Evolutionary conservation across 192 early-diverging fungal genomes (phyloP).

Genomic region (Coemansia javaensis): DNA sequence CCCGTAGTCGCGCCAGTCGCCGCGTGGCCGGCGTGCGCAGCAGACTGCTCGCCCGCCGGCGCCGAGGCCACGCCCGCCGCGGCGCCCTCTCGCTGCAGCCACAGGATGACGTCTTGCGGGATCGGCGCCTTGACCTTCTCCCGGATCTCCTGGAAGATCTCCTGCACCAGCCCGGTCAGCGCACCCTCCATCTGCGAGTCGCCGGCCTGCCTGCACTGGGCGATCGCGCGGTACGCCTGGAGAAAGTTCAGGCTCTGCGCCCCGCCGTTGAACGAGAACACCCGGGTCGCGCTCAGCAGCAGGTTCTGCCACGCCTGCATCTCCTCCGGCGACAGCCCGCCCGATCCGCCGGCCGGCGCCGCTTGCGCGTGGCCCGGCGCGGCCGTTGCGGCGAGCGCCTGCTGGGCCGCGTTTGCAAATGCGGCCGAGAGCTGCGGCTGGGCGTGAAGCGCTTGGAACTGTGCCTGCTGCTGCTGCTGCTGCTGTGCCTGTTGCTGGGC

Average conservation of each 20-base stretch:
- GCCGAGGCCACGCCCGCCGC: background rate
- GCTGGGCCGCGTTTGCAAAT: conserved; percentile 14
- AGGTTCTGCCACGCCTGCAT: conserved; percentile 11
- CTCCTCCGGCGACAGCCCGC: conserved; percentile 5
- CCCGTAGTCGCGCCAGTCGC: background rate
- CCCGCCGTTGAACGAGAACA: conserved; percentile 12
- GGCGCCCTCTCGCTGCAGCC: conserved; percentile 7
- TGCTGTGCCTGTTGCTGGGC: conserved; percentile 3
- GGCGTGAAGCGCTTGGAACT: conserved; percentile 8
- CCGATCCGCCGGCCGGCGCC: background rate
- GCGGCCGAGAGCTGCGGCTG: conserved; percentile 19
- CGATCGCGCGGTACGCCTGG: conserved; percentile 5
- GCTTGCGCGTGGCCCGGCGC: background rate
- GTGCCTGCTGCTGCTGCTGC: conserved; percentile 10
- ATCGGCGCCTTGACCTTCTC: conserved; percentile 3
- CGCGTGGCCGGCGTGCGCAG: background rate
- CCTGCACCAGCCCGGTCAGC: background rate
- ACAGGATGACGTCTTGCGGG: background rate
- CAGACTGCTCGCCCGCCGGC: background rate
- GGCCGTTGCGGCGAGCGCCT: conserved; percentile 4
- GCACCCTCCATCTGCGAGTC: conserved; percentile 13
- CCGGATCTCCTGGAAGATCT: background rate
- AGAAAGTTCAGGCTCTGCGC: conserved; percentile 3
- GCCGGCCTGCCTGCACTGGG: conserved; percentile 3
- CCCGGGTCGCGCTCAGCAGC: conserved; percentile 13